Evolutionary conservation across 2,329 filamentous ascomycete genomes (phyloP), one percentile per base, ranked within the genome.

Genomic region (Cordyceps tenuipes): DNA sequence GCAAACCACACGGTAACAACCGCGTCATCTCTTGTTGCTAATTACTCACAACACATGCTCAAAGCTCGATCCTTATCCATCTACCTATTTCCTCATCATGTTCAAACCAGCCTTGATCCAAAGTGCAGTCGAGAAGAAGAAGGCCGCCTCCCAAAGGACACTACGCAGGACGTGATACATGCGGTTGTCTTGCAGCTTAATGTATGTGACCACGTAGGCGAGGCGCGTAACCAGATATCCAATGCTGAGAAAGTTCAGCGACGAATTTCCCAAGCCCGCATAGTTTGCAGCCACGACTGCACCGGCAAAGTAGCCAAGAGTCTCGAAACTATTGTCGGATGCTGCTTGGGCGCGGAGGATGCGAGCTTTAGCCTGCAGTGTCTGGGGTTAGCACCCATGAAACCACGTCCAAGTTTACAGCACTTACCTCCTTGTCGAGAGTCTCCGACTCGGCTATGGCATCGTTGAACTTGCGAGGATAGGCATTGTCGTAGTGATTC

Each of bases 271-370:
- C 10, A 76, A 68, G 26, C 69, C 68, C 8, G 73, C 66, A 6
- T 63, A 64, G 62, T 74, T 76, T 61, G 71, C 74, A 10, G 75
- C 74, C 43, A 74, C 67, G 13, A 77, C 67, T 43, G 67, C 70
- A 7, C 65, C 70, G 2, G 71, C 68, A 64, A 68, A 72, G 60
- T 72, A 64, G n/a, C 68, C 70, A 9, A 75, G 61, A 7, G 69
- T 69, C 65, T 75, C 72, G 53, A 72, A 67, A 55, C 65, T 68
- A 65, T 75, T 75, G 53, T 63, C 62, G 7, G 64, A 52, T 3
- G 75, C 74, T 17, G 81, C 79, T 67, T 83, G 77, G 7, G 75
- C 72, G 51, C 79, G 76, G 39, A 84, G 68, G 13, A 77, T 73
- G 52, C 75, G 74, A 67, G 82, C 83, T 66, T 84, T 79, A n/a